Percentiles rank a stretch among this genome's conserved stretches.
Evolutionary conservation across 2,329 filamentous ascomycete genomes (phyloP).

Genomic region (Colletotrichum cereale): DNA sequence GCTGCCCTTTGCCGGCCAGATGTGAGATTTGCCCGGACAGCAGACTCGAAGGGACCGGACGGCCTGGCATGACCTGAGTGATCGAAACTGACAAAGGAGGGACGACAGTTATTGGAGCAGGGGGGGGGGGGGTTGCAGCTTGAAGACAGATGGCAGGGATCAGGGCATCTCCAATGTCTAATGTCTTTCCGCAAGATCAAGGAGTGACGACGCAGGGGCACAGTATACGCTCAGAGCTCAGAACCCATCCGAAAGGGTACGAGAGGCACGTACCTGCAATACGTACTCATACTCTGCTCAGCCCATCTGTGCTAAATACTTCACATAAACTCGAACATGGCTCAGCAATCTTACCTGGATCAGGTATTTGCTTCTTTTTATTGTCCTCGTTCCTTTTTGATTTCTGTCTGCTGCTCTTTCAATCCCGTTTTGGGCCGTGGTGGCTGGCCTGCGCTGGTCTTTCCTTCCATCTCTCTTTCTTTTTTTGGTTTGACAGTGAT

Average conservation of each 20-base stretch:
- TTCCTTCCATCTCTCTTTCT: not conserved
- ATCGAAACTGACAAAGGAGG: not conserved
- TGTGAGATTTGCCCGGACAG: not conserved
- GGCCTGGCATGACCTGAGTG: not conserved
- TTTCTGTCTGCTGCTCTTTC: too few relatives aligned
- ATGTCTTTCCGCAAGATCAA: conserved; percentile 5
- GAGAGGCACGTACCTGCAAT: not conserved
- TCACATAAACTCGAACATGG: not conserved
- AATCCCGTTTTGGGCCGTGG: not conserved
- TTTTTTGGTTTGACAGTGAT: not conserved
- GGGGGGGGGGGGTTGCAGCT: not conserved
- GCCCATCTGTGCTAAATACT: not conserved
- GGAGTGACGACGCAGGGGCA: conserved; percentile 24
- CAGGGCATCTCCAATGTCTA: not conserved
- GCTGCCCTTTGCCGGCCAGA: not conserved
- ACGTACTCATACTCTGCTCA: not conserved
- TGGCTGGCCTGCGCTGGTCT: not conserved
- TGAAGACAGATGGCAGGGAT: conserved; percentile 17
- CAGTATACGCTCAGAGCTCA: not conserved
- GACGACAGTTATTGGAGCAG: not conserved
- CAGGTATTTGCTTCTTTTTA: conserved; percentile 2
- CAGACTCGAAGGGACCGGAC: not conserved
- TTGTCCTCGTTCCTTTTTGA: not conserved
- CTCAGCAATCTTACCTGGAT: conserved; percentile 23
- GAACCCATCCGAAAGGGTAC: not conserved